These are phyloP conservation scores for Copromyces sp. DNA, from an alignment of 495 filamentous ascomycete genomes.

Conservation along the genomic window DNA sequence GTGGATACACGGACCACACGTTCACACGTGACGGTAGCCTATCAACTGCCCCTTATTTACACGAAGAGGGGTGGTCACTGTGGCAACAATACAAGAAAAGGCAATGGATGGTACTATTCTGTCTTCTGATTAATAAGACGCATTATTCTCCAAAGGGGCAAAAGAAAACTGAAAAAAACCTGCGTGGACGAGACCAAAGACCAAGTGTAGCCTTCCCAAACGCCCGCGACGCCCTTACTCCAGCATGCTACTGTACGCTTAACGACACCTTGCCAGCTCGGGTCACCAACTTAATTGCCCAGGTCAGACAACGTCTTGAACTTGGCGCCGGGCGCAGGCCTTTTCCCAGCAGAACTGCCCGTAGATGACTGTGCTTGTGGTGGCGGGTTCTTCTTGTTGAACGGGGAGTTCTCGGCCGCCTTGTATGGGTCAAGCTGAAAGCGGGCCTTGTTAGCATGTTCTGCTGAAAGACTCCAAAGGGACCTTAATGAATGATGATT, in stretches of 20 bases:
- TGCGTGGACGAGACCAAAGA: not conserved
- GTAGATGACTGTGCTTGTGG: slow-evolving; percentile 8
- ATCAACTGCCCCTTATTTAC: not conserved
- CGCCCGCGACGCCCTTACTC: not conserved
- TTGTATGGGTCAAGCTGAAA: slow-evolving; percentile 53
- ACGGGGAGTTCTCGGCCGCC: slow-evolving; percentile 51
- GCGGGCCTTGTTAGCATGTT: slow-evolving; percentile 10
- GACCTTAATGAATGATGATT: not conserved
- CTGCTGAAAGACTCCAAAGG: not conserved
- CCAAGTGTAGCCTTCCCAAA: not conserved
- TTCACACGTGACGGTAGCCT: not conserved
- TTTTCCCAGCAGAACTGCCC: slow-evolving; percentile 8
- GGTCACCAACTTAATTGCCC: slow-evolving; percentile 2
- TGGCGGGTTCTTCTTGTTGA: slow-evolving; percentile 43
- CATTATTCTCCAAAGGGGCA: not conserved
- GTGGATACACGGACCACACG: not conserved
- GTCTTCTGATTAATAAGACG: not conserved
- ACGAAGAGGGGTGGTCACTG: not conserved
- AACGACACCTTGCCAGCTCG: not conserved
- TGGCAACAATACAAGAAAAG: not conserved
- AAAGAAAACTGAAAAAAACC: not conserved
- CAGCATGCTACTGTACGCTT: not conserved
- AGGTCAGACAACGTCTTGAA: slow-evolving; percentile 37
- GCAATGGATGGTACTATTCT: not conserved
- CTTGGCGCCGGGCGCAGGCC: slow-evolving; percentile 11